Base-by-base conservation (phyloP, 2,329 filamentous ascomycete species). In the Neospermospora avenae region DNA sequence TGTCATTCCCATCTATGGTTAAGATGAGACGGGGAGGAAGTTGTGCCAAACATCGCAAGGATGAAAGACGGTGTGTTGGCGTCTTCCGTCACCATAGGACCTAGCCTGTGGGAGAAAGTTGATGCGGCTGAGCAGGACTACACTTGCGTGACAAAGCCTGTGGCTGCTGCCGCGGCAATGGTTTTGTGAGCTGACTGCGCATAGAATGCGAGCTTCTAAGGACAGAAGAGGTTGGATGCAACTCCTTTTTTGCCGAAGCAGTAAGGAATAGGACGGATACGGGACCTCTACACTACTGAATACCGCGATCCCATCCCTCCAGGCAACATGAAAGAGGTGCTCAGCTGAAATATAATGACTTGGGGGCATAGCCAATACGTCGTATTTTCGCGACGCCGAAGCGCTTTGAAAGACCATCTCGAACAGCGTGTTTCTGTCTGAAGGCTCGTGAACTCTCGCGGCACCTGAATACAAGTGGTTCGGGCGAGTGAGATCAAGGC, bases 71-170 rank as follows among this genome's bases (percentile, higher is more conserved):
- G 52, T 65, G 61, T 70, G 67, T 70, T 65, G 70, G 71, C 72
- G 72, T 67, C 70, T 67, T 69, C 66, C 69, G 65, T 71, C 69
- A 70, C 68, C 63, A 55, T 58, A 61, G 66, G 69, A 62, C 64
- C 24, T 46, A 63, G 63, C 72, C 65, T 64, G 62, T 77, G 77
- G 78, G 79, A 82, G 83, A 82, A 81, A 80, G 86, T 81, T 89
- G 75, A 88, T 84, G 78, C 82, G 83, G 81, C 79, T 84, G 84
- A 82, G 84, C 83, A 73, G 76, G 80, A 80, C 77, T 78, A 75
- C 73, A 74, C 74, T 65, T 58, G 77, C 78, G 80, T 67, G 67
- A 68, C 70, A 67, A 67, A 64, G 76, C 78, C 77, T 60, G 61
- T 80, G 79, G 81, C 76, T 74, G 74, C 59, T 81, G 77, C 80